These are phyloP conservation scores for Aspergillus bridgeri DNA, from an alignment of 495 filamentous ascomycete genomes.

Conservation along the genomic window DNA sequence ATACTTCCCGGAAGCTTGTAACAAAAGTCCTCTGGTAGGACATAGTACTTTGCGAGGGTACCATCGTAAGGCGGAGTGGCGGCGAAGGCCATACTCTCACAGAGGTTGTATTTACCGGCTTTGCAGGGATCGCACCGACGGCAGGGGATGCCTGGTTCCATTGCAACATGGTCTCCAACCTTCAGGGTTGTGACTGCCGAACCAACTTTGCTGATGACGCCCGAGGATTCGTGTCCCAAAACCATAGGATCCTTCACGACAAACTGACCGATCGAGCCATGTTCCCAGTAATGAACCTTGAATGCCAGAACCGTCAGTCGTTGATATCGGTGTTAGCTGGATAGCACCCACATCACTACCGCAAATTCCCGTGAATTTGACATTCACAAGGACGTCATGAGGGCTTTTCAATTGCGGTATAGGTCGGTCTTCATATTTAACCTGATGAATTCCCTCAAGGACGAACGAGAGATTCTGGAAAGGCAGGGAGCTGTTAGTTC, in stretches of 20 bases:
- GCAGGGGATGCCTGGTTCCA: conserved; percentile 52
- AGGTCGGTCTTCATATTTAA: conserved; percentile 72
- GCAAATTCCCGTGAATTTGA: conserved; percentile 88
- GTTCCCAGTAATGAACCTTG: conserved; percentile 82
- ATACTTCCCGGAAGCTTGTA: conserved; percentile 48
- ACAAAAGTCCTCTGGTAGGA: conserved; percentile 54
- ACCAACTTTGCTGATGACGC: conserved; percentile 67
- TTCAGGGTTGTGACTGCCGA: conserved; percentile 42
- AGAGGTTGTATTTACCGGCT: conserved; percentile 51
- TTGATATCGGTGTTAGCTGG: not conserved
- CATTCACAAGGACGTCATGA: conserved; percentile 75
- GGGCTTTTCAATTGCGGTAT: conserved; percentile 61
- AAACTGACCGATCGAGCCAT: conserved; percentile 79
- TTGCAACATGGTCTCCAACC: conserved; percentile 49
- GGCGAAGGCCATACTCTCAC: conserved; percentile 50
- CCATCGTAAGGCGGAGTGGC: conserved; percentile 54
- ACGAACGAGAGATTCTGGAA: conserved; percentile 83
- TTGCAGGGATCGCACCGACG: conserved; percentile 53
- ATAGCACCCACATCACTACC: conserved; percentile 66
- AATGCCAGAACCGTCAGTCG: not conserved
- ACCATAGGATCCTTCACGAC: conserved; percentile 84
- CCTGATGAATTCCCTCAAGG: conserved; percentile 67
- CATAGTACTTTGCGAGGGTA: conserved; percentile 54
- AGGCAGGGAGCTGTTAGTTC: not conserved
- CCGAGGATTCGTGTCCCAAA: conserved; percentile 87